Base-by-base conservation (phyloP, 164 flowering plant species). In the Cinnamomum chago region DNA sequence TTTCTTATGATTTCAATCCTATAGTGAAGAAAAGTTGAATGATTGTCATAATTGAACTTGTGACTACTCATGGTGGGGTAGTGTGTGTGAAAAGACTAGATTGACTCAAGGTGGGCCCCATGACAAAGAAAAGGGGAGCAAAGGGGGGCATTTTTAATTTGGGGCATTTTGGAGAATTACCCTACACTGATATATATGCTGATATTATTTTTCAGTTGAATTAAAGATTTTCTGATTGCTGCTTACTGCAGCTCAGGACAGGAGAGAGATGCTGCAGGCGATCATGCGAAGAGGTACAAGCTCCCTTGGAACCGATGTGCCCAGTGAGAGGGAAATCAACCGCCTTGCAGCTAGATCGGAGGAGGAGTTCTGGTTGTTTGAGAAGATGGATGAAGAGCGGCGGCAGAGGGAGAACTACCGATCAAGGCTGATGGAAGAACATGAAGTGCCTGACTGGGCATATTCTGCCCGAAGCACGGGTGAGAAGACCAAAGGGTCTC, bases 391-490 rank as follows among this genome's bases (percentile, higher is more conserved):
- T 69, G 97, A 92, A 78, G 95, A 91, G 85, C 86, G 98, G 79
- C 84, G 94, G 64, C 89, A 81, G 70, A 85, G 84, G 76, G 99
- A 96, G 80, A 89, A 87, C 25, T 96, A 94, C 81, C 80, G 89
- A 78, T 81, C 93, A 73, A 92, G 99, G 67, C 89, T 96, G 65
- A 94, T 96, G 97, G 95, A 92, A 78, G 98, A 94, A 24, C 92
- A 92, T 67, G 98, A 96, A 82, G 98, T 96, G 35, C 98, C 98
- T 1, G 99, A 94, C 66, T 96, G 97, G 98, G 99, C 86, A 27
- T 94, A 89, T 77, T 25, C 88, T 33, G 75, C 77, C 7, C 81
- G 85, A 7, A 84, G 72, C 23, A 81, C 78, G 65, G 88, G 77
- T 47, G 87, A 73, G 9, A 84, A 82, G 70, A 65, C 76, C 35